A percentile compares a stretch with the other conserved stretches of the same genome.
Evolutionary conservation across 2,329 filamentous ascomycete species (phyloP).

Genomic region (Berkeleyomyces rouxiae): DNA sequence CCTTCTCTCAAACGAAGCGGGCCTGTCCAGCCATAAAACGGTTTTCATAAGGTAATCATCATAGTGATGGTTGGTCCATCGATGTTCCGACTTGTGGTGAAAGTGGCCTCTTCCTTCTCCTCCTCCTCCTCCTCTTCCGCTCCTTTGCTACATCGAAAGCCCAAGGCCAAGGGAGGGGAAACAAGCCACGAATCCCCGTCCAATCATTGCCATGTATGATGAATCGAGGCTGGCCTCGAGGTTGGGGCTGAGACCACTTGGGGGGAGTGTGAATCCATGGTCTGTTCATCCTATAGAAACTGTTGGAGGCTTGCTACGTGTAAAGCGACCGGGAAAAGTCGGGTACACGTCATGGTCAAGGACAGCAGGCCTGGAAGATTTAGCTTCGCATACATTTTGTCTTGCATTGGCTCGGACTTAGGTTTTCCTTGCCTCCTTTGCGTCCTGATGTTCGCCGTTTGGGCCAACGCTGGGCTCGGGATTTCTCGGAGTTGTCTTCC

Average conservation of each 20-base stretch:
- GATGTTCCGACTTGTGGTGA: background rate
- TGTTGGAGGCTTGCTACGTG: background rate
- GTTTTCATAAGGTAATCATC: conserved; percentile 2
- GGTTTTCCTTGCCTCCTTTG: background rate
- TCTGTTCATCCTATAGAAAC: background rate
- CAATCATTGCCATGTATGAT: background rate
- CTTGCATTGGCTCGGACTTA: background rate
- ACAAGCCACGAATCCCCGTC: background rate
- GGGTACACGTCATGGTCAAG: background rate
- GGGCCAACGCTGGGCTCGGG: background rate
- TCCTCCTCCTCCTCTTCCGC: background rate
- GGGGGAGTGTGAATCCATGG: background rate
- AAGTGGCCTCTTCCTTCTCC: background rate
- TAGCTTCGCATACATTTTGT: background rate
- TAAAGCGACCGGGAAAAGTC: background rate
- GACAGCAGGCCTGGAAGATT: background rate
- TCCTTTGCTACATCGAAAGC: too few relatives aligned
- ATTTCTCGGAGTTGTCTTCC: background rate
- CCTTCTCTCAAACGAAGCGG: background rate
- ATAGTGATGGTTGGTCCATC: background rate
- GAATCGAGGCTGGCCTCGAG: background rate
- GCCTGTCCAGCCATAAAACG: background rate
- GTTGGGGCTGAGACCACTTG: background rate
- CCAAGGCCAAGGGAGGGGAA: background rate
- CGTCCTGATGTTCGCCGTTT: background rate